Evolutionary conservation across 2,329 filamentous ascomycete species (phyloP).

Genomic region (Didymella sp.): DNA sequence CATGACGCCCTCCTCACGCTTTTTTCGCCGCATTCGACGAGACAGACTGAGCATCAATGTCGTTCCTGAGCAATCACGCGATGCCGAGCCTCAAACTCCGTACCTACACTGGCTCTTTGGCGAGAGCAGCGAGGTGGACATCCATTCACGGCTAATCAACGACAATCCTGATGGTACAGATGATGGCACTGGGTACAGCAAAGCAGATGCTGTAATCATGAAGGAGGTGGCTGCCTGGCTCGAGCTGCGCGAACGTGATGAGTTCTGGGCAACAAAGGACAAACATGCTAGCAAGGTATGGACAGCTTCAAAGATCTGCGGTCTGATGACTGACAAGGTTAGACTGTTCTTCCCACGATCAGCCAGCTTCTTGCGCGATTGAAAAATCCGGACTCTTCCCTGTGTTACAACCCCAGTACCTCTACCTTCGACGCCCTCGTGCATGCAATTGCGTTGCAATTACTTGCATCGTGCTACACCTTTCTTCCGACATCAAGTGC

Average conservation of each 20-base stretch:
- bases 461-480: constrained; percentile 38
- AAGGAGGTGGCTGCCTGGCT: constrained; percentile 31
- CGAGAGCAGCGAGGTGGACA: constrained; percentile 9
- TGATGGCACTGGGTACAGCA: neutral
- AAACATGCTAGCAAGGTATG: neutral
- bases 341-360: neutral
- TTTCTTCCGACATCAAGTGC: constrained; percentile 20
- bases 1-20: neutral
- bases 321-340: neutral
- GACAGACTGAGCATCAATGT: constrained; percentile 21
- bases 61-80: constrained; percentile 13
- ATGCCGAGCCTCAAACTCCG: constrained; percentile 7
- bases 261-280: constrained; percentile 21
- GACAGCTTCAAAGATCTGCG: too few species aligned
- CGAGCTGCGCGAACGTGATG: constrained; percentile 22
- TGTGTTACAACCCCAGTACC: neutral
- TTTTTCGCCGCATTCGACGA: constrained; percentile 1
- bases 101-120: constrained; percentile 18
- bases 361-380: constrained; percentile 1
- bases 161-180: neutral
- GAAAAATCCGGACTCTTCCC: neutral
- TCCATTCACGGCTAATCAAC: neutral
- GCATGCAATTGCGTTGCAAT: constrained; percentile 30
- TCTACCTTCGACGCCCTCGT: constrained; percentile 23
- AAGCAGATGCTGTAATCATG: constrained; percentile 24